Conservation (phyloP, 2,329 filamentous ascomycete species). For the Fusarium praegraminearum region DNA sequence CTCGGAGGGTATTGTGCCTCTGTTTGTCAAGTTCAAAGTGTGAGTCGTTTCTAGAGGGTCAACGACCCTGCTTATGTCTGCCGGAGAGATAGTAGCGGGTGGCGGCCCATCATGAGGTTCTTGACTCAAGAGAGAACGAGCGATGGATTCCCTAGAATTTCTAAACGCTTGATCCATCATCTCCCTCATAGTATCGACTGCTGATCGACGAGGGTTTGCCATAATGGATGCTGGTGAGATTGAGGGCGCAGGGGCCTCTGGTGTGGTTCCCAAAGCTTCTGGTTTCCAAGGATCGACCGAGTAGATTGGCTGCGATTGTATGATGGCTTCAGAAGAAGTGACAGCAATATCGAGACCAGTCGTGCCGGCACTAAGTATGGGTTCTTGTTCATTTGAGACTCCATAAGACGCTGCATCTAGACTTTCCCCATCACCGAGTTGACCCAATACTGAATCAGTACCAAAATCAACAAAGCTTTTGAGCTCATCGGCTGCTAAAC, state of each 20-base stretch:
- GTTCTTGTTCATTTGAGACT: slow-evolving; percentile 1
- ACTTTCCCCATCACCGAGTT: slow-evolving; percentile 25
- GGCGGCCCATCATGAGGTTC: slow-evolving; percentile 38
- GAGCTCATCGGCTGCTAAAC: slow-evolving; percentile 43
- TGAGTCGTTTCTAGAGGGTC: slow-evolving; percentile 42
- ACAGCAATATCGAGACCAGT: slow-evolving; percentile 22
- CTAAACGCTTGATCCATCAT: slow-evolving; percentile 41
- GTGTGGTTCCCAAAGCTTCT: slow-evolving; percentile 37
- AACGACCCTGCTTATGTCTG: slow-evolving; percentile 52
- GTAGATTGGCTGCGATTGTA: slow-evolving; percentile 36
- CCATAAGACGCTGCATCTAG: slow-evolving; percentile 14
- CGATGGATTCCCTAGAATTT: slow-evolving; percentile 29
- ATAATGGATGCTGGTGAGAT: slow-evolving; percentile 48
- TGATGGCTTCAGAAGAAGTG: slow-evolving; percentile 31
- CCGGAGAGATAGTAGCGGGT: slow-evolving; percentile 54
- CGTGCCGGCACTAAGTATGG: not conserved
- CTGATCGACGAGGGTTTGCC: slow-evolving; percentile 37
- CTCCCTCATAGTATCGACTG: slow-evolving; percentile 37
- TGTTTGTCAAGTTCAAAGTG: slow-evolving; percentile 37
- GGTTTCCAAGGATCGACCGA: slow-evolving; percentile 45
- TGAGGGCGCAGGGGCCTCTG: slow-evolving; percentile 40
- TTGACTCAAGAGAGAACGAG: slow-evolving; percentile 38
- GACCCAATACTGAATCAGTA: slow-evolving; percentile 28
- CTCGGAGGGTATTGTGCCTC: slow-evolving; percentile 32
- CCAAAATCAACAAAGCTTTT: slow-evolving; percentile 44